Evolutionary conservation across 1,284 basidiomycete species (phyloP).

Genomic region (Wolfiporia cocos): DNA sequence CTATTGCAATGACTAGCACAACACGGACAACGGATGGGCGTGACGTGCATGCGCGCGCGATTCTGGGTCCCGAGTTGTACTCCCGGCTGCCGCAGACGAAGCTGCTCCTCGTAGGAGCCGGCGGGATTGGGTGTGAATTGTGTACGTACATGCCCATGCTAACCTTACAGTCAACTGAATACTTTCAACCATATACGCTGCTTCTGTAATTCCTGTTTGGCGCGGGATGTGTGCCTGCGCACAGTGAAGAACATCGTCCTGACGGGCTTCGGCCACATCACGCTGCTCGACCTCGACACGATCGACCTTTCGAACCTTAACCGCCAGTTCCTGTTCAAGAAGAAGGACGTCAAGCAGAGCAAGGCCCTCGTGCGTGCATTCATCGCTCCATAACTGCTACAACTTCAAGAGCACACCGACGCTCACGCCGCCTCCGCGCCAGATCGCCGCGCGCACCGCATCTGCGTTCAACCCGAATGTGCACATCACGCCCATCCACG

Average conservation of each 20-base stretch:
- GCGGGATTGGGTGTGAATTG: conserved; percentile 97
- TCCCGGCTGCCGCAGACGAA: conserved; percentile 55
- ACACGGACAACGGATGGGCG: too few relatives aligned
- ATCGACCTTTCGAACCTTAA: conserved; percentile 99
- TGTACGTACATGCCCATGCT: conserved; percentile 46
- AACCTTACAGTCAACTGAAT: too few relatives aligned
- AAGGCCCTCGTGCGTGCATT: conserved; percentile 77
- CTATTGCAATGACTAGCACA: too few relatives aligned
- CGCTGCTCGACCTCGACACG: conserved; percentile 94
- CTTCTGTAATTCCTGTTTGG: too few relatives aligned
- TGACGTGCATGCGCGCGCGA: conserved; percentile 53
- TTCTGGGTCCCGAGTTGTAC: conserved; percentile 70
- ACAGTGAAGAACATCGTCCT: conserved; percentile 95
- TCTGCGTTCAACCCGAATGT: conserved; percentile 90
- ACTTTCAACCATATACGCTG: too few relatives aligned
- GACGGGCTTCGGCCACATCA: conserved; percentile 89
- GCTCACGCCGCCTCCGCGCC: too few relatives aligned
- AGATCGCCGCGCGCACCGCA: conserved; percentile 89
- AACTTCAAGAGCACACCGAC: too few relatives aligned
- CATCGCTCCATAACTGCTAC: too few relatives aligned
- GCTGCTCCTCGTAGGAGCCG: conserved; percentile 91
- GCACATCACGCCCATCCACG: conserved; percentile 85
- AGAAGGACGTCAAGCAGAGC: conserved; percentile 96
- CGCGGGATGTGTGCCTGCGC: not conserved
- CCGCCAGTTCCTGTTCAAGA: conserved; percentile 95